Evolutionary conservation across 1,284 basidiomycete species (phyloP).

Genomic region (Calocybe gambosa): DNA sequence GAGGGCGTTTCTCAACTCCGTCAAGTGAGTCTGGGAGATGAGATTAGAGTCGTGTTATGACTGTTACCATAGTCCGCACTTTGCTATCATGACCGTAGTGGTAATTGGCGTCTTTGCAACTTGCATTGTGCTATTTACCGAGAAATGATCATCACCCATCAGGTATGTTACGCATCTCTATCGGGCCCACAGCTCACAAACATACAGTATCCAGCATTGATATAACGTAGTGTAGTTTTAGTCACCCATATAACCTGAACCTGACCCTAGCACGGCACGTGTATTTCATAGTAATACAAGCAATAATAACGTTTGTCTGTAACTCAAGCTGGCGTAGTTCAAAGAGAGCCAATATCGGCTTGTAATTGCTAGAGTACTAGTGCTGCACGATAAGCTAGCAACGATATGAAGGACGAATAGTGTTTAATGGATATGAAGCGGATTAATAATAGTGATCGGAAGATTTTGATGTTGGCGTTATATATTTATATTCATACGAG

Average conservation of each 20-base stretch:
- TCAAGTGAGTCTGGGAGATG: slow-evolving; percentile 41
- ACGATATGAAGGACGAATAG: neutral
- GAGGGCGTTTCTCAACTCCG: slow-evolving; percentile 52
- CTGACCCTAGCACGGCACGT: too few species aligned
- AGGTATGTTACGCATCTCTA: neutral
- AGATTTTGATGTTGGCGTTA: slow-evolving; percentile 27
- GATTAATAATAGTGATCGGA: slow-evolving; percentile 7
- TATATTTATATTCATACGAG: slow-evolving; percentile 14
- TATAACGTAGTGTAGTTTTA: neutral
- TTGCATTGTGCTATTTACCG: slow-evolving; percentile 40
- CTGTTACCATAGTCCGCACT: slow-evolving; percentile 38
- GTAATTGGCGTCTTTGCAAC: slow-evolving; percentile 44
- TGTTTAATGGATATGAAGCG: neutral
- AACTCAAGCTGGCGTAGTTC: too few species aligned
- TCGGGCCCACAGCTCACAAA: neutral
- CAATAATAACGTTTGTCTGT: too few species aligned
- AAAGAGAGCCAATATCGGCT: too few species aligned
- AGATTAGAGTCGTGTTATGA: slow-evolving; percentile 6
- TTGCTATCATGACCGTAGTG: slow-evolving; percentile 44
- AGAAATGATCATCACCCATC: slow-evolving; percentile 6
- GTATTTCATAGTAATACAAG: too few species aligned
- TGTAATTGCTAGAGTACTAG: too few species aligned
- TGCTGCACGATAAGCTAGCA: neutral
- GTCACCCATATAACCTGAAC: neutral
- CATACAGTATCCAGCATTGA: neutral